Evolutionary conservation across 2,329 filamentous ascomycete species (phyloP).

Genomic region (Kalmusia sp.): DNA sequence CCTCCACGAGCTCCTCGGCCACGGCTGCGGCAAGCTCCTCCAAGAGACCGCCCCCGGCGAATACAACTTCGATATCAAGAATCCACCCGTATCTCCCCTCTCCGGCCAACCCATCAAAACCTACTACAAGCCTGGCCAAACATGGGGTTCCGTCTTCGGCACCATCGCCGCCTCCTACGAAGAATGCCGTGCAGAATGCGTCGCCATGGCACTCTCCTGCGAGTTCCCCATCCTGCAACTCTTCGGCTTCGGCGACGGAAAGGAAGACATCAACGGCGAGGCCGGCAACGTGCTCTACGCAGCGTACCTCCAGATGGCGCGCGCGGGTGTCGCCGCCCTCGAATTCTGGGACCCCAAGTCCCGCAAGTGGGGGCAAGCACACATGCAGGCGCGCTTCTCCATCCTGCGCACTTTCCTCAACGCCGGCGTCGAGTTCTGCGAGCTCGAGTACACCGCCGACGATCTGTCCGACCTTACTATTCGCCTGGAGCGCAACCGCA

Average conservation of each 20-base stretch:
- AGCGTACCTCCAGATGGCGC: slow-evolving; percentile 91
- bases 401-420: slow-evolving; percentile 86
- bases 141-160: slow-evolving; percentile 92
- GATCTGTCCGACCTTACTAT: slow-evolving; percentile 84
- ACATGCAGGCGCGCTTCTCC: slow-evolving; percentile 89
- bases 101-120: slow-evolving; percentile 78
- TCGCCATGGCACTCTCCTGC: slow-evolving; percentile 89
- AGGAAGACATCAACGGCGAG: slow-evolving; percentile 72
- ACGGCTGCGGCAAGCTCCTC: slow-evolving; percentile 91
- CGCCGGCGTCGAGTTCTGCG: slow-evolving; percentile 86
- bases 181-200: slow-evolving; percentile 92
- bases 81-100: slow-evolving; percentile 82
- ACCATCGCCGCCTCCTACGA: slow-evolving; percentile 88
- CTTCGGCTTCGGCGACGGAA: slow-evolving; percentile 87
- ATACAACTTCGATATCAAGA: slow-evolving; percentile 87
- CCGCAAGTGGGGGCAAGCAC: slow-evolving; percentile 85
- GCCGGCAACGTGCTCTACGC: slow-evolving; percentile 89
- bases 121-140: slow-evolving; percentile 95
- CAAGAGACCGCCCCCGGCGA: slow-evolving; percentile 83
- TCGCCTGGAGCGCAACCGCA: slow-evolving; percentile 83
- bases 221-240: slow-evolving; percentile 89
- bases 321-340: slow-evolving; percentile 85
- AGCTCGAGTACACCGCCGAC: slow-evolving; percentile 75
- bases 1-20: slow-evolving; percentile 86
- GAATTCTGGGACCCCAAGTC: slow-evolving; percentile 95